These are phyloP conservation scores for Camelina neglecta DNA, from an alignment of 345 rosid species.

Conservation along the genomic window DNA sequence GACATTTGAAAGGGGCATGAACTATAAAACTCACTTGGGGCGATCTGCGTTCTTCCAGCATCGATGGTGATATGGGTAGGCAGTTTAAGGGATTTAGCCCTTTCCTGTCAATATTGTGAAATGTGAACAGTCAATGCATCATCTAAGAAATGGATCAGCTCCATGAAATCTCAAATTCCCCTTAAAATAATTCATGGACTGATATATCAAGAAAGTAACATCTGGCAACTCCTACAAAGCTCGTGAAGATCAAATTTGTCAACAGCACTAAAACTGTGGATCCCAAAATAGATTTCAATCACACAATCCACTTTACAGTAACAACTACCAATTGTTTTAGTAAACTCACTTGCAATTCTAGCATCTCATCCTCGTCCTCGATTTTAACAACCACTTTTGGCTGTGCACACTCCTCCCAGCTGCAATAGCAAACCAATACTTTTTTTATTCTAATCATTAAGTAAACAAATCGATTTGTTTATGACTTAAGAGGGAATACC, in stretches of 20 bases:
- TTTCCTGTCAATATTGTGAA: slow-evolving; percentile 61
- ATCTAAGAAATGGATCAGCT: slow-evolving; percentile 6
- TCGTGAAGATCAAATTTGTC: slow-evolving; percentile 13
- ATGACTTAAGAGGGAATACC: slow-evolving; percentile 48
- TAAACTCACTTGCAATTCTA: slow-evolving; percentile 80
- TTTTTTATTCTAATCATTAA: slow-evolving; percentile 8
- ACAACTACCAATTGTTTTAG: neutral
- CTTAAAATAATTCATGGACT: slow-evolving; percentile 2
- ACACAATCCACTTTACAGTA: slow-evolving; percentile 17
- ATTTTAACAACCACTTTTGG: slow-evolving; percentile 98
- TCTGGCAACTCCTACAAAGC: slow-evolving; percentile 20
- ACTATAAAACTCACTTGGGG: slow-evolving; percentile 80
- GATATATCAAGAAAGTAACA: slow-evolving; percentile 18
- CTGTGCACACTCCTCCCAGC: slow-evolving; percentile 97
- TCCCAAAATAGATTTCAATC: slow-evolving; percentile 19
- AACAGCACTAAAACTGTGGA: slow-evolving; percentile 27
- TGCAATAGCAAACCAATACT: slow-evolving; percentile 43
- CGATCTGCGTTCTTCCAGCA: slow-evolving; percentile 99
- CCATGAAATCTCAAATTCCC: slow-evolving; percentile 13
- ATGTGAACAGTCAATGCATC: neutral
- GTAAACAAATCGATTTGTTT: neutral
- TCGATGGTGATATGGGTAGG: slow-evolving; percentile 97
- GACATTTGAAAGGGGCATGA: slow-evolving; percentile 4
- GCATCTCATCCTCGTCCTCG: slow-evolving; percentile 89
- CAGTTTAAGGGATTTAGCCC: slow-evolving; percentile 80